Evolutionary conservation across 2,329 filamentous ascomycete species (phyloP), one percentile per base, ranked within the genome.

Genomic region (Tolypocladium tundrense): DNA sequence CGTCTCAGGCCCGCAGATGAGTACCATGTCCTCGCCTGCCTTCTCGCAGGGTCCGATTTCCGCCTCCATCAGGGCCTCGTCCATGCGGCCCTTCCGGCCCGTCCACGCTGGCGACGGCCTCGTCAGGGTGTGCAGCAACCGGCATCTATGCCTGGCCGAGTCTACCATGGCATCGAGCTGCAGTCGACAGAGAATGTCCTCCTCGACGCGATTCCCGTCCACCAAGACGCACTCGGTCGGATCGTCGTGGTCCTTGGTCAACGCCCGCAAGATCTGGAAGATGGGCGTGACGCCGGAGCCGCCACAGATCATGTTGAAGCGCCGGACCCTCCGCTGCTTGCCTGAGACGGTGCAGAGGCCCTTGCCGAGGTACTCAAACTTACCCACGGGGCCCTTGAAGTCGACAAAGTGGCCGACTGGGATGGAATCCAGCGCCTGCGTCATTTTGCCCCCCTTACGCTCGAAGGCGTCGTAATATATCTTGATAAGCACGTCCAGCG

Each of bases 221-320:
- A 97, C 75, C 0, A 97, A 79, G 1, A 88, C 73, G 66, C 90
- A 96, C 2, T 70, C 74, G 0, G 89, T 94, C 10, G 70, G 63
- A 66, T 93, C 89, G 0, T 76, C 69, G 1, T 69, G 64, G 61
- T 93, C 84, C 52, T 80, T 77, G 70, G 91, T 80, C 0, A 94
- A 81, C 0, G 89, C 88, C 14, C 89, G 78, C 58, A 95, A 75
- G 2, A 96, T 88, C 67, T 93, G 89, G 70, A 86, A 94, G 62
- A 96, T 89, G 0, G 92, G 92, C n/a, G 92, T 96, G 66, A 97
- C 88, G 1, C 92, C 92, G n/a, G 84, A 90, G 7, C 92, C 92
- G 16, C 82, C 92, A 65, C 90, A 94, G 39, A 96, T 85, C 91
- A 96, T 96, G 68, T 88, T 77, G 70, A 96, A 90, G 14, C 80